Base-by-base conservation (phyloP, 2,329 filamentous ascomycete species). In the Ophiognomonia clavigignenti-juglandacearum region DNA sequence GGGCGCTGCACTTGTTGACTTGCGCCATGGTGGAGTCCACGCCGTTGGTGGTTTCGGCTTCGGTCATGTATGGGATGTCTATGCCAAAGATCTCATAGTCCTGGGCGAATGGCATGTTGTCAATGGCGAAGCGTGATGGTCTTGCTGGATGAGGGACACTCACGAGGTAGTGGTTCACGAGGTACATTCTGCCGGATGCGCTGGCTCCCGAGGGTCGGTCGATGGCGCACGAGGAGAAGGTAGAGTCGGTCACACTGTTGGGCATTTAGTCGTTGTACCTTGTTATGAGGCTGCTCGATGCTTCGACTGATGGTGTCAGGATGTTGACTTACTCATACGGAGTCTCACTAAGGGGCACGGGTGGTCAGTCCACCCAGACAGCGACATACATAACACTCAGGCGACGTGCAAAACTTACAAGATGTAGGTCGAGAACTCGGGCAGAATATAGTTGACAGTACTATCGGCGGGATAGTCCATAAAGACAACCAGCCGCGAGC, bases 401-500 rank as follows among this genome's bases (percentile, higher is more conserved):
- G n/a, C n/a, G 14, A 6, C 6, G 13, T 5, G 11, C 18, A 14
- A 2, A 9, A 47, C 47, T 47, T 16, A 50, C 47, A 50, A 39
- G 14, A 50, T 47, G 26, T 53, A 76, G 62, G 80, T 80, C 20
- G 67, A 65, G 58, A 82, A 86, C 59, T 86, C 75, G 58, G 77
- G 70, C 47, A 85, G 69, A 41, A 87, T 78, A 58, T 83, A 86
- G 24, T 77, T 69, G 16, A 80, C 75, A 40, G 68, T 61, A 27
- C 58, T 36, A 4, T 35, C 49, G 18, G 49, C 37, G 4, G 45
- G 41, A n/a, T 42, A 51, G n/a, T 48, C 49, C 62, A 91, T 80
- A 52, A 90, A 91, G 22, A 84, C 80, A 39, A 91, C 65, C 1
- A 92, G 69, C n/a, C 86, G 74, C 10, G 75, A 85, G 39, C 74